A percentile compares a stretch with the other conserved stretches of the same genome.
phyloP scores from a whole-genome alignment of 2,329 filamentous ascomycete species.

The Colletotrichum sublineola region DNA sequence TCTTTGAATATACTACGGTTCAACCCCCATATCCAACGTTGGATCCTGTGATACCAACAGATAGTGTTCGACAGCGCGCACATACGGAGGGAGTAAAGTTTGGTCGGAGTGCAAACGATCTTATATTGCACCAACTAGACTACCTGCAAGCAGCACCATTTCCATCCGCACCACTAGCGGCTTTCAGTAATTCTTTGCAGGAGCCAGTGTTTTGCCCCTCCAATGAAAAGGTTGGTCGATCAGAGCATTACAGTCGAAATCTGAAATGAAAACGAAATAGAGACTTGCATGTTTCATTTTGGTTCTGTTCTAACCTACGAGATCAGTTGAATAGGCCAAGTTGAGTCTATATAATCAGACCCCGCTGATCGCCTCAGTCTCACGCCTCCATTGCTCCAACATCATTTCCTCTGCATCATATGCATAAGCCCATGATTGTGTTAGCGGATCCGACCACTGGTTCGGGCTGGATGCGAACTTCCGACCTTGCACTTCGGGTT shows the following conservation, averaged over 20 bases:
- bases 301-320: not conserved
- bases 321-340: not conserved
- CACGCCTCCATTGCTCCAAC: slow-evolving; percentile 47
- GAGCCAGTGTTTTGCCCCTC: not conserved
- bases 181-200: not conserved
- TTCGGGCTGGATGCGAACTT: slow-evolving; percentile 57
- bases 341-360: not conserved
- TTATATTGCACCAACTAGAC: not conserved
- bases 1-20: too few relatives aligned
- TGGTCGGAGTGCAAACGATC: not conserved
- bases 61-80: too few relatives aligned
- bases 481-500: slow-evolving; percentile 54
- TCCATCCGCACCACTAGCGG: not conserved
- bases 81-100: too few relatives aligned
- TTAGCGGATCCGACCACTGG: slow-evolving; percentile 62
- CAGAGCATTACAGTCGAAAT: accelerated
- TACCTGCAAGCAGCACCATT: not conserved
- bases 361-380: not conserved
- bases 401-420: slow-evolving; percentile 60
- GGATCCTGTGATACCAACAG: too few relatives aligned
- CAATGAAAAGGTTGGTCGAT: not conserved
- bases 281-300: not conserved
- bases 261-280: not conserved
- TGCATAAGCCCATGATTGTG: slow-evolving; percentile 62
- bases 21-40: too few relatives aligned